Percentiles rank a stretch among this genome's conserved stretches.
Conservation (phyloP, 225 moss, liverwort and hornwort genomes). For the Neckera pumila region DNA sequence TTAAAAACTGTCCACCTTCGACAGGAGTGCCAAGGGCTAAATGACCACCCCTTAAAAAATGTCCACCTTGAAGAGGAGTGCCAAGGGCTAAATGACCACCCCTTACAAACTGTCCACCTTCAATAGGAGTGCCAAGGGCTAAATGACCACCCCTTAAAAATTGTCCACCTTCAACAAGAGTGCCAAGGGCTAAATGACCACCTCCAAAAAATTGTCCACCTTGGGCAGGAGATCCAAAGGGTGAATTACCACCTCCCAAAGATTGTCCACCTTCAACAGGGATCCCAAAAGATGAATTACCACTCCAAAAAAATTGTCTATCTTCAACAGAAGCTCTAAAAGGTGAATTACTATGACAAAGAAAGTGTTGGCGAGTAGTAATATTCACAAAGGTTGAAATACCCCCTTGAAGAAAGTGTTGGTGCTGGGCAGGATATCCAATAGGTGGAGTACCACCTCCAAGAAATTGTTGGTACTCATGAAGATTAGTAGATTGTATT, state of each 20-base stretch:
- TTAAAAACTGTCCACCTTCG: rapidly evolving
- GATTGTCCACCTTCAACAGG: rapidly evolving
- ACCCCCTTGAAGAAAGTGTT: rapidly evolving
- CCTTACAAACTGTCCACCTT: rapidly evolving
- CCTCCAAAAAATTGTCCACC: too few relatives aligned
- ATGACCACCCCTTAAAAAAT: background rate
- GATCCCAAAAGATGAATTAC: background rate
- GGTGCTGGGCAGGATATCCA: rapidly evolving
- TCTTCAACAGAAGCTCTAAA: rapidly evolving
- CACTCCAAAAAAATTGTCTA: rapidly evolving
- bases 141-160: rapidly evolving
- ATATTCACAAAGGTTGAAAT: background rate
- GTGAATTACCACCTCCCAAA: background rate
- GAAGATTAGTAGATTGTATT: rapidly evolving
- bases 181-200: rapidly evolving
- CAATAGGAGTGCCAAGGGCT: rapidly evolving
- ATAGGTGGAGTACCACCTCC: background rate
- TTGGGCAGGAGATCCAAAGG: rapidly evolving
- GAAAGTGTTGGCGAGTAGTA: too few relatives aligned
- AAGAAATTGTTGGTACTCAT: background rate
- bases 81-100: background rate
- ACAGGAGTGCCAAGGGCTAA: rapidly evolving
- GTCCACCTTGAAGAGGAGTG: rapidly evolving
- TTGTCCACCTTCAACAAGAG: rapidly evolving
- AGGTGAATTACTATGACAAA: background rate